Conservation (phyloP, 208 protist genomes). For the Wallacemonas sp. region DNA sequence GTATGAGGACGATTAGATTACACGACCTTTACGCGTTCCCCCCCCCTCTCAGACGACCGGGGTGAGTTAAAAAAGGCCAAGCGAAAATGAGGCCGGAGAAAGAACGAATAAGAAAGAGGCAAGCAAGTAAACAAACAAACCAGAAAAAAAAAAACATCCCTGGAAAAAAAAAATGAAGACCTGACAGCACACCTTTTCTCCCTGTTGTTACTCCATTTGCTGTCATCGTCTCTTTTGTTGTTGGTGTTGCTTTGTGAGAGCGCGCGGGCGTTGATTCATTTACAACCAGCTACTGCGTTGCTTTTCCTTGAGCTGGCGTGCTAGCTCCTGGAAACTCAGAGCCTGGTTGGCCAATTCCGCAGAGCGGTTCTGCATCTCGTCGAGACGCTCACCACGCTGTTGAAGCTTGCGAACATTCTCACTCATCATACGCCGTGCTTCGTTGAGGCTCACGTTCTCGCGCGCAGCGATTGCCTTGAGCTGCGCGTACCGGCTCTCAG, state of each 20-base stretch:
- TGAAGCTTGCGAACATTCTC: conserved; percentile 72
- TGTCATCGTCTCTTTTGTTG: too few species aligned
- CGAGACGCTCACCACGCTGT: conserved; percentile 67
- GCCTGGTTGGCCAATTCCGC: conserved; percentile 70
- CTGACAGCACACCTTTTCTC: not conserved
- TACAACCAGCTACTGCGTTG: conserved; percentile 78
- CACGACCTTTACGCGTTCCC: too few species aligned
- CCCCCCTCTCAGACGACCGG: too few species aligned
- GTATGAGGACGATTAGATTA: too few species aligned
- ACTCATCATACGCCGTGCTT: conserved; percentile 83
- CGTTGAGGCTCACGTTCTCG: conserved; percentile 76
- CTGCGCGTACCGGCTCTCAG: conserved; percentile 64
- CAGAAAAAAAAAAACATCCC: conserved; percentile 13
- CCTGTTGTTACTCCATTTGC: too few species aligned
- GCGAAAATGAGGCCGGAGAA: too few species aligned
- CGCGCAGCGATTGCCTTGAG: conserved; percentile 77
- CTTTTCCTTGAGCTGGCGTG: conserved; percentile 75
- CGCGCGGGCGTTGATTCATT: too few species aligned
- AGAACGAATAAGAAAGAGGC: not conserved
- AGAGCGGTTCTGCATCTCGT: conserved; percentile 60
- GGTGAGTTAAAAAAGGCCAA: too few species aligned
- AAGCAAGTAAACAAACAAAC: not conserved
- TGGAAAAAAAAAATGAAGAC: not conserved
- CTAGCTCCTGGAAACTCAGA: conserved; percentile 69
- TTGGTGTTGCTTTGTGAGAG: too few species aligned